Base-by-base conservation (phyloP, 106 monocot species). In the Dendrobium officinale region DNA sequence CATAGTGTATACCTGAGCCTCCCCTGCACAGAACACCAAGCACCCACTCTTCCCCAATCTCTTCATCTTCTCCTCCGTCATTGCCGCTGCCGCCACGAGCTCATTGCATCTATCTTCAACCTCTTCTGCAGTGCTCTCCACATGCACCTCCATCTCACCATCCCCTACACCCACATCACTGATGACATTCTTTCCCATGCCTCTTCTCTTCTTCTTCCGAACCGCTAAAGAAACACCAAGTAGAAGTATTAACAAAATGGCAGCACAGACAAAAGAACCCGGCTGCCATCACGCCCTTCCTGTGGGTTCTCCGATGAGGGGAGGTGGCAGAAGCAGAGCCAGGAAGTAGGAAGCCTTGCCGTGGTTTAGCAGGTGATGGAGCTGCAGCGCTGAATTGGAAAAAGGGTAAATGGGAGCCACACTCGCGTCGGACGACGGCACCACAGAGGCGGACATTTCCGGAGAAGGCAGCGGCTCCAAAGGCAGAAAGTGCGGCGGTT, bases 11-110 rank as follows among this genome's bases (percentile, higher is more conserved):
- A 81, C 81, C 43, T 78, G 81, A 3, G 84, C 86, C 83, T 93
- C 96, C 24, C 90, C 96, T 0, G 90, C 96, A 58, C 93, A 95
- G 78, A 95, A 95, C 45, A 85, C 88, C 73, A 95, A 82, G 78
- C 89, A 78, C 55, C 95, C 96, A 29, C 91, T 91, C 82, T 86
- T 88, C 81, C 88, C 91, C 77, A 89, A 49, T 77, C 78, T 87
- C 85, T 84, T 88, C 82, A 80, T 87, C 80, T 87, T 93, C 51
- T 87, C 90, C 79, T 90, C 88, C 24, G 91, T 47, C 77, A 85
- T 73, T 68, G 77, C 79, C 4, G 85, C 79, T n/a, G 82, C 85
- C 18, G 81, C 76, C 6, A 80, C 83, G 33, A 88, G 74, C 70
- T 88, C 86, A 44, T 82, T 80, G 76, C 51, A 78, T 68, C 77